Evolutionary conservation across 1,139 yeast species (phyloP).

Genomic region (Yamadazyma oceani): DNA sequence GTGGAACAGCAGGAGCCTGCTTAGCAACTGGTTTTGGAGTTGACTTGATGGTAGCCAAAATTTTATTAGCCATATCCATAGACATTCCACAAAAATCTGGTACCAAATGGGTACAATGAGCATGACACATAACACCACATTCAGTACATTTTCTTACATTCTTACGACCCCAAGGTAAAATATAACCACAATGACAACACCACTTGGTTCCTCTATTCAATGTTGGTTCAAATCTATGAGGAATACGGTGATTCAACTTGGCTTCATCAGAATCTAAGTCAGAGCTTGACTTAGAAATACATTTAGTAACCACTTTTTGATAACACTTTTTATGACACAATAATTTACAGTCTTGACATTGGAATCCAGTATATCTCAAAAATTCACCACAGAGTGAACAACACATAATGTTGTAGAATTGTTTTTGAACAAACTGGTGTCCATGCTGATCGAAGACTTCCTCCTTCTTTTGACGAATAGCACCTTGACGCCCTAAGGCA

Average conservation of each 20-base stretch:
- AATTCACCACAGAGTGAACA: slow-evolving; percentile 98
- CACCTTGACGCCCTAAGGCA: slow-evolving; percentile 96
- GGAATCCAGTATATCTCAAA: slow-evolving; percentile 88
- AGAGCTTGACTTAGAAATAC: slow-evolving; percentile 88
- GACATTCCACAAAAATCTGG: slow-evolving; percentile 99
- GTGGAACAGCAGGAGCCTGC: slow-evolving; percentile 4
- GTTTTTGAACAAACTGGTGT: slow-evolving; percentile 93
- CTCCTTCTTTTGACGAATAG: slow-evolving; percentile 92
- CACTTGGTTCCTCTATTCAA: slow-evolving; percentile 95
- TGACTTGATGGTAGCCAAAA: slow-evolving; percentile 78
- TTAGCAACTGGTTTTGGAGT: slow-evolving; percentile 51
- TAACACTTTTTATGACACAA: slow-evolving; percentile 95
- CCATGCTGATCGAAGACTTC: slow-evolving; percentile 96
- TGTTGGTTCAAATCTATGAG: slow-evolving; percentile 90
- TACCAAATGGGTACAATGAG: slow-evolving; percentile 88
- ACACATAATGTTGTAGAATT: slow-evolving; percentile 92
- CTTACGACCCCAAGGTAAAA: slow-evolving; percentile 91
- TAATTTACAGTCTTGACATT: slow-evolving; percentile 94
- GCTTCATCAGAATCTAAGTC: slow-evolving; percentile 81
- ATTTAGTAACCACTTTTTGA: slow-evolving; percentile 89
- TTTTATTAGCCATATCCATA: slow-evolving; percentile 93
- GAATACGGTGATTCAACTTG: slow-evolving; percentile 91
- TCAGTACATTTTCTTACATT: slow-evolving; percentile 94
- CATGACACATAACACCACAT: slow-evolving; percentile 93
- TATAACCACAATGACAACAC: slow-evolving; percentile 99